Conservation (phyloP, 352 stramenopile species). For the Thalassiosira gravida region DNA sequence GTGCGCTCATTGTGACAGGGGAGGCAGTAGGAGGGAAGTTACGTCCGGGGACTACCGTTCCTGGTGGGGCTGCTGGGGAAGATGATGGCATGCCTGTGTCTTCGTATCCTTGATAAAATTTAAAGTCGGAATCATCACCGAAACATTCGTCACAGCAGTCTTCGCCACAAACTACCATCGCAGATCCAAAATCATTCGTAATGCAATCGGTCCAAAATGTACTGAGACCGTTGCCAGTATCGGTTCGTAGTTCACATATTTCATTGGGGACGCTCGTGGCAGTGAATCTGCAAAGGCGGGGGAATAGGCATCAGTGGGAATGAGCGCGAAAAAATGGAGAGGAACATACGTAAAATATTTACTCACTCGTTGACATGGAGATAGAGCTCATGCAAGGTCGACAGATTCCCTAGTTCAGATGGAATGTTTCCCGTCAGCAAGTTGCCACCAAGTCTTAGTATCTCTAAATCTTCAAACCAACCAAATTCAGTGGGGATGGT, state of each 20-base stretch:
- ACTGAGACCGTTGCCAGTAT: slow-evolving; percentile 5
- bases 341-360: too few relatives aligned
- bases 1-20: neutral
- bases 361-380: too few relatives aligned
- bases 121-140: slow-evolving; percentile 9
- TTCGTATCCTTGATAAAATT: slow-evolving; percentile 17
- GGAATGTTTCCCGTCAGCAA: too few relatives aligned
- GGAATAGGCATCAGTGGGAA: too few relatives aligned
- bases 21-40: slow-evolving; percentile 8
- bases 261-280: slow-evolving; percentile 27
- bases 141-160: slow-evolving; percentile 41
- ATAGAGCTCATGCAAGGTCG: too few relatives aligned
- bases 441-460: too few relatives aligned
- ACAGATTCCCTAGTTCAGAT: too few relatives aligned
- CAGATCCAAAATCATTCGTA: slow-evolving; percentile 6
- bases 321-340: too few relatives aligned
- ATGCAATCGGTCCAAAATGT: slow-evolving; percentile 57
- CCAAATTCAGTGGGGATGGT: too few relatives aligned
- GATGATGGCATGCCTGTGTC: neutral
- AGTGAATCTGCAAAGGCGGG: slow-evolving; percentile 30
- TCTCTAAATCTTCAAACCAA: too few relatives aligned
- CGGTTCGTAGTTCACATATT: slow-evolving; percentile 34
- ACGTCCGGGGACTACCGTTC: slow-evolving; percentile 1
- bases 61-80: neutral
- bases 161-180: slow-evolving; percentile 22